Base-by-base conservation (phyloP, 2,329 filamentous ascomycete genomes). In the Curvularia eragrostidis region DNA sequence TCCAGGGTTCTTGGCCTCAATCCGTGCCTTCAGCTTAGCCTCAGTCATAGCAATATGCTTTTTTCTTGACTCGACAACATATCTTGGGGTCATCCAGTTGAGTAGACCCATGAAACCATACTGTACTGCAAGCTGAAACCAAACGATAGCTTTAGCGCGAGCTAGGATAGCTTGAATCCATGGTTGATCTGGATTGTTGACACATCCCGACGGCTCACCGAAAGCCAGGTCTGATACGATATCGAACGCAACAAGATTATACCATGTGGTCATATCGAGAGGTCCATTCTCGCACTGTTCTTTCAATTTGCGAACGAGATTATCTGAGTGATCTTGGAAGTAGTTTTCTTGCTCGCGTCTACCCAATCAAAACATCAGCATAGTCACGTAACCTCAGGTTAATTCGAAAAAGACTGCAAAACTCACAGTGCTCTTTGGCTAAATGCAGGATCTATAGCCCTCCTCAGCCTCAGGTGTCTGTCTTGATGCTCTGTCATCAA, bases 401-500 rank as follows among this genome's bases (percentile, higher is more conserved):
- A 10, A 5, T 7, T 12, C 0, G 10, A n/a, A 30, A 13, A 26
- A 12, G 1, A 5, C 9, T 15, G 3, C 32, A 2, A 24, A n/a
- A 56, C 54, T 52, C 12, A 56, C 54, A 56, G 42, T 26, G 54
- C 54, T 7, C 42, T 56, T 26, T 52, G 48, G 21, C 54, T 56
- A 30, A 56, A 56, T 28, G 54, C 54, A 13, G 54, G 54, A 47
- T 56, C 54, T 12, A 56, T 56, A 42, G 54, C 54, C 18, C 48
- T 52, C 26, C 54, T 56, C n/a, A 56, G 21, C 32, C 48, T 52
- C 34, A 56, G 24, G n/a, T 56, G 54, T 48, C 54, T 30, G 41
- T 52, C 54, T 32, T 56, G 54, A 41, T 56, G 54, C 23, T 56
- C 54, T 8, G 54, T 56, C 54, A 56, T 56, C 34, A 56, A 47